Evolutionary conservation across 2,329 filamentous ascomycete species (phyloP), one percentile per base, ranked within the genome.

Genomic region (Plenodomus tracheiphilus): DNA sequence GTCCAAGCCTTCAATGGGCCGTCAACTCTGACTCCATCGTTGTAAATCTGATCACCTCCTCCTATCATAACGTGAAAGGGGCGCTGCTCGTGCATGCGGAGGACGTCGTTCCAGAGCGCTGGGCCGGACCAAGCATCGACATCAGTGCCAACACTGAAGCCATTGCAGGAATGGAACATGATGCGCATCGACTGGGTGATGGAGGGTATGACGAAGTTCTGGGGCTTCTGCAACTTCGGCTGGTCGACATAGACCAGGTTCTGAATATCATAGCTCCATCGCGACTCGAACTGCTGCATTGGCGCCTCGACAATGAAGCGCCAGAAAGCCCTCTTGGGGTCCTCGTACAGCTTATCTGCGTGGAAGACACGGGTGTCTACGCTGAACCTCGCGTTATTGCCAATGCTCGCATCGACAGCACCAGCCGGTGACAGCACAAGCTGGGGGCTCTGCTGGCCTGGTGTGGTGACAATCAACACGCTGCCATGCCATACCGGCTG

Each of bases 41-140:
- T 86, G 73, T 87, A 87, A 58, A 86, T 85, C 74, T 97, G 93
- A 67, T 97, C 93, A 50, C 93, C 93, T 48, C 93, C 93, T 43
- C 93, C 93, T 54, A 97, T 82, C 86, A 87, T 89, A 57, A 85
- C 81, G 63, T 85, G 82, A 68, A 86, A 85, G 7, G 84, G 83
- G 54, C 77, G 77, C 65, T 80, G 66, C 58, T 77, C 77, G 59
- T 87, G 84, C 49, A 82, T 74, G 39, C 84, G 80, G 47, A 86
- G 65, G 25, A 85, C 84, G 53, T 86, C 84, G 54, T 85, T 83
- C 84, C 84, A 86, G 22, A 87, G 72, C 19, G 78, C 81, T 2
- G 81, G 81, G 1, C 84, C 84, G 30, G 79, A 77, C 83, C 83
- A 86, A 10, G 79, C 79, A 18, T 85, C 78, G 62, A 83, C 78